Percentiles rank a stretch among this genome's conserved stretches.
Evolutionary conservation across 1,139 yeast genomes (phyloP).

Genomic region (Yamadazyma atmosphaerica): DNA sequence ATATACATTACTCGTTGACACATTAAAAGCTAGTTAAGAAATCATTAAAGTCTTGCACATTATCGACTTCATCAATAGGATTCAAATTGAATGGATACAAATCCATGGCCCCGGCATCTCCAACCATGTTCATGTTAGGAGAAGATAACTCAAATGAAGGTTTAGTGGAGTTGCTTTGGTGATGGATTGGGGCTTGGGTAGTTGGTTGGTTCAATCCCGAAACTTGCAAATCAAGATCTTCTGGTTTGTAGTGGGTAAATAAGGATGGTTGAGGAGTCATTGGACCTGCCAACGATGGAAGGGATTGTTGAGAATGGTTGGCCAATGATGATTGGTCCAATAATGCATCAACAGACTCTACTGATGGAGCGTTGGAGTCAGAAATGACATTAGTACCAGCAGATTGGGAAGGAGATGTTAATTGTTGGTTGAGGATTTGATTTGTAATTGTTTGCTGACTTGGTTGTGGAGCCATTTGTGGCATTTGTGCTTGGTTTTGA

Average conservation of each 20-base stretch:
- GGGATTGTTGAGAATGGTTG: slow-evolving; percentile 1
- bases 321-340: slow-evolving; percentile 1
- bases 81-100: slow-evolving; percentile 4
- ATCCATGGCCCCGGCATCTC: background rate
- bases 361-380: background rate
- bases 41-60: slow-evolving; percentile 9
- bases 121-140: background rate
- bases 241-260: slow-evolving; percentile 2
- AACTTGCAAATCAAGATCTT: background rate
- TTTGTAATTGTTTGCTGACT: background rate
- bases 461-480: background rate
- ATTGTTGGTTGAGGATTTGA: background rate
- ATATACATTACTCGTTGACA: slow-evolving; percentile 1
- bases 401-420: too few relatives aligned
- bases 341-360: background rate
- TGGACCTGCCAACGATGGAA: slow-evolving; percentile 3
- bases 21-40: slow-evolving; percentile 12
- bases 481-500: too few relatives aligned
- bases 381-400: too few relatives aligned
- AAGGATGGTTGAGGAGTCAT: slow-evolving; percentile 2
- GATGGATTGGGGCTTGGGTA: background rate
- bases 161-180: slow-evolving; percentile 1
- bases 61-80: slow-evolving; percentile 7
- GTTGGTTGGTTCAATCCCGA: background rate
- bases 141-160: slow-evolving; percentile 1